Base-by-base conservation (phyloP, 208 protist species). In the Eutreptiella sp. region DNA sequence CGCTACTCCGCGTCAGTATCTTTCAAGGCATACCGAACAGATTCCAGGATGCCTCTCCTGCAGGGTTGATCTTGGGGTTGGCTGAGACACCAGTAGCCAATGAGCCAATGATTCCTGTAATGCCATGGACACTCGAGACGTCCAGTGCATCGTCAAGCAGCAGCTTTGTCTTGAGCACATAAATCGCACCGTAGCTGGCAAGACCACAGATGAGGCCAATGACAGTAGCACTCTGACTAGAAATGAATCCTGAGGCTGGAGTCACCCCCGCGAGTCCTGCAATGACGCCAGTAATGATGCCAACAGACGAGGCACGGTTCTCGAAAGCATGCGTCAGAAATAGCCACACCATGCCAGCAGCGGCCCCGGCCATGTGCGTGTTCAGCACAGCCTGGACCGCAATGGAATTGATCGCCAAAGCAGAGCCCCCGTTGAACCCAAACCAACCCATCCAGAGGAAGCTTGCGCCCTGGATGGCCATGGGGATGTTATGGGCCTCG, bases 371-470 rank as follows among this genome's bases (percentile, higher is more conserved):
- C n/a, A 80, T 73, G 33, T 84, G 69, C 11, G 76, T 85, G 38
- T 70, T 72, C 7, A 76, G 65, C 4, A 83, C 57, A 23, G 82
- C 77, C 32, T 54, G 60, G 29, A 62, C 45, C 5, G 80, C 80
- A 27, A 62, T 28, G 21, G 2, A 16, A 31, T 63, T 65, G 29
- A 67, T 46, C 26, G 31, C 31, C 16, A 80, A 54, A 38, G 80
- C 70, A n/a, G 50, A 70, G 33, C 73, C 80, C 29, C 68, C 77
- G 61, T 87, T 88, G 53, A 88, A 87, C 29, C 75, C 76, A 45
- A 83, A 82, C 82, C 80, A 88, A 26, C 78, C 73, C 23, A 74
- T 73, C 78, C 78, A 85, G 28, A 86, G 34, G 38, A 72, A 38
- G 23, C 28, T 52, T 35, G 65, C 75, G 41, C 80, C 77, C 24